Percentiles rank a stretch among this genome's conserved stretches.
Evolutionary conservation across 2,329 filamentous ascomycete genomes (phyloP).

Genomic region (Aspergillus brasiliensis): DNA sequence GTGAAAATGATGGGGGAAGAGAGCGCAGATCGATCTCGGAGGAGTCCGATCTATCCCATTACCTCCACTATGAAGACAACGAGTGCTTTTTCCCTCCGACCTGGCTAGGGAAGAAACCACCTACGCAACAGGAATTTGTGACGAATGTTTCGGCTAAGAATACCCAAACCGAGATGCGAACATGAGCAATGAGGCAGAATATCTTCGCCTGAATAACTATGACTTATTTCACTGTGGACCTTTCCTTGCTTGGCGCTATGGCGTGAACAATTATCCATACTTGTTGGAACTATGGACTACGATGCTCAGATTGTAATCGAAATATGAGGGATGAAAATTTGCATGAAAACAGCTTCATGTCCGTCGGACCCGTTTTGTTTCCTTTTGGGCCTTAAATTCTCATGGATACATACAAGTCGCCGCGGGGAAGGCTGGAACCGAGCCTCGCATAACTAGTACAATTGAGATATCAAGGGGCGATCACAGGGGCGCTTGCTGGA

Average conservation of each 20-base stretch:
- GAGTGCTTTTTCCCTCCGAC: constrained; percentile 37
- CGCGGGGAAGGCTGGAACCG: no score
- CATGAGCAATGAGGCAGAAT: background rate
- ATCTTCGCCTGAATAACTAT: background rate
- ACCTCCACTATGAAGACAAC: constrained; percentile 40
- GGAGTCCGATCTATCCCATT: constrained; percentile 31
- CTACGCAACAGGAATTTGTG: background rate
- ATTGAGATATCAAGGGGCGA: background rate
- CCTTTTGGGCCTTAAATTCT: no score
- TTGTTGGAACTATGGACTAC: no score
- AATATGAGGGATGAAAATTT: no score
- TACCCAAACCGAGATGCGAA: background rate
- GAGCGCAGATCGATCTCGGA: constrained; percentile 7
- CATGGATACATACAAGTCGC: no score
- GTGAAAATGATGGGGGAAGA: background rate
- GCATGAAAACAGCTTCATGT: no score
- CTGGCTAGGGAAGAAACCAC: constrained; percentile 27
- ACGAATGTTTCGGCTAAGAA: background rate
- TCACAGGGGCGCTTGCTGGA: background rate
- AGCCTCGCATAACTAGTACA: no score
- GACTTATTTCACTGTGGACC: no score
- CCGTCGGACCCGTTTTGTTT: no score
- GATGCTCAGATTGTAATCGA: no score
- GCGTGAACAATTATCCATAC: no score
- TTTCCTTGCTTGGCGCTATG: no score